Evolutionary conservation across 2,329 filamentous ascomycete genomes (phyloP).

Genomic region (Pseudogymnoascus pannorum): DNA sequence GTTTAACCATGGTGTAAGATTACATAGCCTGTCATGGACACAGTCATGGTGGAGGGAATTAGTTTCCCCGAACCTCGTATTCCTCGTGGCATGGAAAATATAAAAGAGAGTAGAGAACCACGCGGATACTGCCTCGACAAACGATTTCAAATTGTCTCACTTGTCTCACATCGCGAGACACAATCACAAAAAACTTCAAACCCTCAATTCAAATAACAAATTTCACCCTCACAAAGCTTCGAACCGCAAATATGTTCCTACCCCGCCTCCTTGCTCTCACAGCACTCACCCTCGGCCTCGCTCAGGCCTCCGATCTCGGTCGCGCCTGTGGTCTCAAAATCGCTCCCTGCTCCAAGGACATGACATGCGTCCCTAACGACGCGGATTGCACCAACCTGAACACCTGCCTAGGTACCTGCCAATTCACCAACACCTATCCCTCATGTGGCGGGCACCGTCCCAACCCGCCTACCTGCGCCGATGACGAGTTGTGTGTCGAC

Average conservation of each 20-base stretch:
- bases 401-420: neutral
- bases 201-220: neutral
- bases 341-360: slow-evolving; percentile 38
- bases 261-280: neutral
- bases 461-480: neutral
- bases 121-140: neutral
- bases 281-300: neutral
- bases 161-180: neutral
- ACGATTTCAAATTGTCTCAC: neutral
- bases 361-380: slow-evolving; percentile 48
- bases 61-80: neutral
- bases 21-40: neutral
- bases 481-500: neutral
- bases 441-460: neutral
- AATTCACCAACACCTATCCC: neutral
- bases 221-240: neutral
- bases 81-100: neutral
- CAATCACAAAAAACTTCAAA: neutral
- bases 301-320: neutral
- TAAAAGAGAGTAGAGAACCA: neutral
- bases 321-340: slow-evolving; percentile 33
- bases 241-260: neutral
- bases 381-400: slow-evolving; percentile 21
- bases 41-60: neutral
- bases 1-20: neutral